Conservation (phyloP, 192 early-diverging fungal genomes). For the Backusella australiensis region DNA sequence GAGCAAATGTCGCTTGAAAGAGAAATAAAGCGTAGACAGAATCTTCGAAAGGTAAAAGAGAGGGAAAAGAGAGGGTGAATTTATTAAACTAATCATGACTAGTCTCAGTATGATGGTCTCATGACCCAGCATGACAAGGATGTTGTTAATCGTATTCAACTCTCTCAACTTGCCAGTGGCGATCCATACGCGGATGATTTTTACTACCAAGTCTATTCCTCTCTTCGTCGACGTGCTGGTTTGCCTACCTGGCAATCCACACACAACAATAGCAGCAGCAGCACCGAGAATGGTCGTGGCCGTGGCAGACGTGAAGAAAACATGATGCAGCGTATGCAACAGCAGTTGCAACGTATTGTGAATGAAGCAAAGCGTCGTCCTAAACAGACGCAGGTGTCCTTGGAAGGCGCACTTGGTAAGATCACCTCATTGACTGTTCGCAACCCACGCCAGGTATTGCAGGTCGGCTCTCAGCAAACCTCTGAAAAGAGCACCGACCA, state of each 20-base stretch:
- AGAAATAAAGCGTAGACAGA: conserved; percentile 39
- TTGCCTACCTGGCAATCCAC: conserved; percentile 27
- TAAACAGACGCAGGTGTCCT: conserved; percentile 80
- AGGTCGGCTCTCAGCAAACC: conserved; percentile 48
- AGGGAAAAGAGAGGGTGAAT: not conserved
- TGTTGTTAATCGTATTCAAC: conserved; percentile 89
- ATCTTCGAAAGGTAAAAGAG: conserved; percentile 26
- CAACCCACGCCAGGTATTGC: conserved; percentile 86
- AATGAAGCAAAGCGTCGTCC: conserved; percentile 87
- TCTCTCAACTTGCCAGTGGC: conserved; percentile 90
- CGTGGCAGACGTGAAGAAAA: conserved; percentile 50
- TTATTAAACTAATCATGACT: not conserved
- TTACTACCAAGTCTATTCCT: conserved; percentile 91
- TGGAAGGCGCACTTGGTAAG: conserved; percentile 95
- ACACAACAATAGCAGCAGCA: conserved; percentile 28
- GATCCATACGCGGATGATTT: conserved; percentile 95
- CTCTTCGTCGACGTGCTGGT: conserved; percentile 58
- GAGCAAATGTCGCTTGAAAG: conserved; percentile 29
- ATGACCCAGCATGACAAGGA: conserved; percentile 97
- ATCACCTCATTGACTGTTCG: conserved; percentile 86
- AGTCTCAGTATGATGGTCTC: conserved; percentile 82
- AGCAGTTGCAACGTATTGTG: conserved; percentile 96
- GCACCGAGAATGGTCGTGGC: conserved; percentile 30
- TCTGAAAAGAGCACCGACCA: not conserved
- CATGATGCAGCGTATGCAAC: conserved; percentile 77